Evolutionary conservation across 1,284 basidiomycete genomes (phyloP).

Genomic region (Vanrija pseudolonga): DNA sequence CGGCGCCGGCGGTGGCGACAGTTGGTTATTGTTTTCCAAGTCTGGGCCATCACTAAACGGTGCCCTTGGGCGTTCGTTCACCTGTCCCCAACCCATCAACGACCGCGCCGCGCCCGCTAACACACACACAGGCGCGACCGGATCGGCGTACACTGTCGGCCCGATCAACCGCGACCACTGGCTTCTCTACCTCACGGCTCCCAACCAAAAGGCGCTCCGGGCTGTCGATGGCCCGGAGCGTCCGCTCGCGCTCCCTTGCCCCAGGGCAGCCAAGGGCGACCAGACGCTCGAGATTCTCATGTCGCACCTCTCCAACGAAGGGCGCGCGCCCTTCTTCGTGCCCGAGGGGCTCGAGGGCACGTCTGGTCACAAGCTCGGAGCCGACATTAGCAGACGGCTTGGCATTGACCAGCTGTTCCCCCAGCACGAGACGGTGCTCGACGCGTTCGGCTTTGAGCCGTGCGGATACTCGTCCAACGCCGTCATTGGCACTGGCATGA

Average conservation of each 20-base stretch:
- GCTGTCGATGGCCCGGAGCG: slow-evolving; percentile 3
- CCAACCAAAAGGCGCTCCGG: slow-evolving; percentile 39
- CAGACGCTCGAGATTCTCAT: slow-evolving; percentile 98
- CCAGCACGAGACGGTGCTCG: slow-evolving; percentile 70
- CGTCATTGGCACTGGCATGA: slow-evolving; percentile 60
- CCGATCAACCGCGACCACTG: slow-evolving; percentile 99
- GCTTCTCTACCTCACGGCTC: slow-evolving; percentile 86
- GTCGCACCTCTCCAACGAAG: slow-evolving; percentile 78
- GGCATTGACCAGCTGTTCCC: slow-evolving; percentile 84
- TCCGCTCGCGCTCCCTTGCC: slow-evolving; percentile 4
- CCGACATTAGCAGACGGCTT: slow-evolving; percentile 65
- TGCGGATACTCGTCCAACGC: slow-evolving; percentile 98
- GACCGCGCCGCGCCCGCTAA: background rate
- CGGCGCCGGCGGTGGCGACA: too few relatives aligned
- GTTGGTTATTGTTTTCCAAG: too few relatives aligned
- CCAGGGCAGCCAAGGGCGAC: slow-evolving; percentile 54
- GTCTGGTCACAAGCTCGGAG: slow-evolving; percentile 61
- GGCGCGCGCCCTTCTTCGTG: slow-evolving; percentile 76
- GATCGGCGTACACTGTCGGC: slow-evolving; percentile 93
- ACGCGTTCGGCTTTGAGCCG: slow-evolving; percentile 90
- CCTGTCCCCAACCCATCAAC: too few relatives aligned
- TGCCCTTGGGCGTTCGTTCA: too few relatives aligned
- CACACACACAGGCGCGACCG: slow-evolving; percentile 53
- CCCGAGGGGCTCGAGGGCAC: slow-evolving; percentile 34
- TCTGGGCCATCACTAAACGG: background rate